These are phyloP conservation scores for Tylopilus sp. DNA, from an alignment of 1,284 basidiomycete genomes.

Conservation along the genomic window DNA sequence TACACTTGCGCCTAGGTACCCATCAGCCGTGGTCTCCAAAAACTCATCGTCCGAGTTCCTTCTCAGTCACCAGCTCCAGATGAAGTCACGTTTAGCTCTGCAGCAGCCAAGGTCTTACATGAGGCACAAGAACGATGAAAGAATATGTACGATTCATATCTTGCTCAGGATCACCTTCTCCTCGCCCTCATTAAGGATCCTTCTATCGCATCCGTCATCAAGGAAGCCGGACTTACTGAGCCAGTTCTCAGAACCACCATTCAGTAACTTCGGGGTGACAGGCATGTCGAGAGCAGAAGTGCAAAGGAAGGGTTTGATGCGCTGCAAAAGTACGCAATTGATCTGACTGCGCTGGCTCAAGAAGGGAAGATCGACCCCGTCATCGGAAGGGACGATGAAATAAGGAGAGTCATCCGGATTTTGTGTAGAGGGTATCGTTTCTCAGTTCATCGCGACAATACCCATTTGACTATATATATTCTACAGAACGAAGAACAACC, in stretches of 20 bases:
- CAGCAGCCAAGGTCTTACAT: constrained; percentile 64
- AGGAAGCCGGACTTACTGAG: constrained; percentile 70
- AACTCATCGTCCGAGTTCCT: constrained; percentile 70
- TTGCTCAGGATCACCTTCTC: constrained; percentile 85
- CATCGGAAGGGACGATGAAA: constrained; percentile 87
- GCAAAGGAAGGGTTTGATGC: constrained; percentile 89
- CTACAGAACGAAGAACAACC: constrained; percentile 83
- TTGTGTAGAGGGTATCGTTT: constrained; percentile 60
- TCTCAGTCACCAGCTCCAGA: constrained; percentile 82
- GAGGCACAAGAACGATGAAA: constrained; percentile 81
- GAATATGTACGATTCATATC: constrained; percentile 88
- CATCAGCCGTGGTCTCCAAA: constrained; percentile 63
- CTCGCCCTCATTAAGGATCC: constrained; percentile 66
- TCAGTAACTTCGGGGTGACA: constrained; percentile 74
- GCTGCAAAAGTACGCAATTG: constrained; percentile 76
- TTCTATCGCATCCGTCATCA: constrained; percentile 61
- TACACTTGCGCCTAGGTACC: constrained; percentile 37
- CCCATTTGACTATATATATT: constrained; percentile 14
- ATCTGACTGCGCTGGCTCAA: constrained; percentile 81
- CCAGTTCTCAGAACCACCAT: constrained; percentile 75
- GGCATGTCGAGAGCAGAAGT: constrained; percentile 73
- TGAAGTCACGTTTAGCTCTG: constrained; percentile 62
- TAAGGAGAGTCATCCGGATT: constrained; percentile 66
- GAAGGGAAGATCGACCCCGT: constrained; percentile 93
- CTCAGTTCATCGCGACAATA: not conserved